These are phyloP conservation scores for Cytospora schulzeri DNA, from an alignment of 2,329 filamentous ascomycete genomes.

Conservation along the genomic window DNA sequence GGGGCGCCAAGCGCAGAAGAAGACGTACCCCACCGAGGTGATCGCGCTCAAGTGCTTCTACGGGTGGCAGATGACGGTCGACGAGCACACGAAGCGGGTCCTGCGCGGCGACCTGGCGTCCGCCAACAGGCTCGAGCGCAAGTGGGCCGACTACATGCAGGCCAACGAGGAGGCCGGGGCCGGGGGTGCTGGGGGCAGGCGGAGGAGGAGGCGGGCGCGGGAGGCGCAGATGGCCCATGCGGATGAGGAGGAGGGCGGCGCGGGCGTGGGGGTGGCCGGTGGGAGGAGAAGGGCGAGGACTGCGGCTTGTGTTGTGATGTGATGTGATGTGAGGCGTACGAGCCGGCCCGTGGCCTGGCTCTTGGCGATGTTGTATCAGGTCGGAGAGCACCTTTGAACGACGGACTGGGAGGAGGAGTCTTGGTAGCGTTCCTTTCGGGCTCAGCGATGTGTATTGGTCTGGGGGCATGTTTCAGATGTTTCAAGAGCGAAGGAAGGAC, in stretches of 20 bases:
- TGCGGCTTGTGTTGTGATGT: slow-evolving; percentile 33
- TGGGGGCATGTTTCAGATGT: neutral
- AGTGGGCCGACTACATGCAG: slow-evolving; percentile 95
- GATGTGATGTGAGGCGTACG: slow-evolving; percentile 32
- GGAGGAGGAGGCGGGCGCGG: slow-evolving; percentile 74
- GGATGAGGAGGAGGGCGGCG: slow-evolving; percentile 73
- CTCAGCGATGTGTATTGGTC: neutral
- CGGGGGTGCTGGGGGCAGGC: slow-evolving; percentile 64
- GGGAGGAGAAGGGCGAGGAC: slow-evolving; percentile 52
- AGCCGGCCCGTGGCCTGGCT: neutral
- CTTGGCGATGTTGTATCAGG: neutral
- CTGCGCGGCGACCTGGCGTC: slow-evolving; percentile 73
- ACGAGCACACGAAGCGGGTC: slow-evolving; percentile 89
- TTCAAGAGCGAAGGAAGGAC: neutral
- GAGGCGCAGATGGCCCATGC: slow-evolving; percentile 81
- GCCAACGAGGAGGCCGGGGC: slow-evolving; percentile 81
- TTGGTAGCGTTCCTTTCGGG: neutral
- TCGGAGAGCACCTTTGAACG: neutral
- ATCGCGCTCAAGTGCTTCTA: slow-evolving; percentile 93
- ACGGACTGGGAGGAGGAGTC: neutral
- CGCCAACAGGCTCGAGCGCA: slow-evolving; percentile 79
- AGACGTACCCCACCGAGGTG: slow-evolving; percentile 71
- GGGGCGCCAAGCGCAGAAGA: slow-evolving; percentile 29
- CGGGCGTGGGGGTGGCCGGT: slow-evolving; percentile 55
- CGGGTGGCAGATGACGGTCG: slow-evolving; percentile 90